phyloP scores from a whole-genome alignment of 2,329 filamentous ascomycete genomes.

The Metarhizium humberi region DNA sequence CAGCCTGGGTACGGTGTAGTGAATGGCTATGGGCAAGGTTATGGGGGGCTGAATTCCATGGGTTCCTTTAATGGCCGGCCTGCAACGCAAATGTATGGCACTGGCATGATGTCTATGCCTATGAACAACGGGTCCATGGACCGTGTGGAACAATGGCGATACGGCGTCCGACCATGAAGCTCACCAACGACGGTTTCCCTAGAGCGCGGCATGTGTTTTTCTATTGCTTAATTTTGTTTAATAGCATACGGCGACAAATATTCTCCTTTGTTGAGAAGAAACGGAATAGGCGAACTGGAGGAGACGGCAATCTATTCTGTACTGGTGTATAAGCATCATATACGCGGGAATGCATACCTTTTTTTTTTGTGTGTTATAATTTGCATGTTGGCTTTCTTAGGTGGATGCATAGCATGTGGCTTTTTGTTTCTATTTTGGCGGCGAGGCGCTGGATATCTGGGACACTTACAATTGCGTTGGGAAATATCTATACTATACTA shows the following conservation, averaged over 20 bases:
- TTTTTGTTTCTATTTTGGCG: not conserved
- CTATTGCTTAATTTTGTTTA: not conserved
- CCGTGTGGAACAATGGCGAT: conserved; percentile 33
- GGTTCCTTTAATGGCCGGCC: conserved; percentile 12
- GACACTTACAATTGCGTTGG: not conserved
- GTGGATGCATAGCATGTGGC: not conserved
- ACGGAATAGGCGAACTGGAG: not conserved
- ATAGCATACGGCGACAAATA: not conserved
- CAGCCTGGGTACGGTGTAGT: conserved; percentile 17
- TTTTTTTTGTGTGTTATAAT: not conserved
- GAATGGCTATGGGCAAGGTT: conserved; percentile 12
- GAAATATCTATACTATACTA: not conserved
- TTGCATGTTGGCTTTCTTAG: not conserved
- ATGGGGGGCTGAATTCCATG: conserved; percentile 11
- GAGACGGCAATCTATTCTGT: not conserved
- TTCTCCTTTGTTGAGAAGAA: not conserved
- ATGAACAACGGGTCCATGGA: conserved; percentile 20
- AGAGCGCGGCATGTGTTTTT: not conserved
- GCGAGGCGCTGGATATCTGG: not conserved
- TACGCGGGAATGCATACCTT: not conserved
- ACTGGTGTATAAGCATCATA: not conserved
- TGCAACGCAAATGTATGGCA: conserved; percentile 16
- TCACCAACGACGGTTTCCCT: not conserved
- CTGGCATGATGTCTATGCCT: conserved; percentile 17
- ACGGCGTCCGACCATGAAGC: conserved; percentile 27